Evolutionary conservation across 208 protist genomes (phyloP), one percentile per base, ranked within the genome.

Genomic region (Leishmania arabica): DNA sequence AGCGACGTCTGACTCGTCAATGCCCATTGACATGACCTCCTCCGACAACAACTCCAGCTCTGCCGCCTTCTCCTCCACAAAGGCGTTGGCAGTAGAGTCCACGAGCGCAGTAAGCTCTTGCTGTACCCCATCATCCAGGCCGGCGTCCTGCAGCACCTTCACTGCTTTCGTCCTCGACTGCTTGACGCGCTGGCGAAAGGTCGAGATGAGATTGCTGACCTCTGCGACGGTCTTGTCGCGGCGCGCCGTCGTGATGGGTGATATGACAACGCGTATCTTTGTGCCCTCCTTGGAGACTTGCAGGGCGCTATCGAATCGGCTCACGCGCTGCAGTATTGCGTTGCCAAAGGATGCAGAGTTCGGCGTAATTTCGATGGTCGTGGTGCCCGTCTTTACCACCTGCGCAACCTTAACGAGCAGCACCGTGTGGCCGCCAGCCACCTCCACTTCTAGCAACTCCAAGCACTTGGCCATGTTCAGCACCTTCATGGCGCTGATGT

Each of bases 381-480:
- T 87, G 71, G 80, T 85, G 65, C 75, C 85, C 70, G 86, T 89
- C 83, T 95, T 95, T 64, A 96, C 84, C 34, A 97, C 90, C 75
- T 97, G 91, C 40, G 92, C 92, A 19, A 96, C 85, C 74, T 91
- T 94, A 4, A 86, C 88, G 75, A 97, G 87, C 40, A 93, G 66
- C 51, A 96, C 87, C 62, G 80, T 87, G 77, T 91, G 92, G 7
- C 88, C 91, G 17, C 90, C 90, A 13, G 88, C 80, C 73, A 95
- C 87, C 58, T 95, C 91, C 42, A 94, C 85, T 60, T 96, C 90
- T 11, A 96, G 84, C 77, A 90, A 77, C 86, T 97, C 94, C 49
- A 97, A 56, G 78, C 94, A 97, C 83, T 95, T 96, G 62, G 90
- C 92, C 91, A 97, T 95, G 84, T 97, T 97, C 42, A 97, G 73